phyloP scores from a whole-genome alignment of 257 asterid genomes.

The Verbena officinalis region DNA sequence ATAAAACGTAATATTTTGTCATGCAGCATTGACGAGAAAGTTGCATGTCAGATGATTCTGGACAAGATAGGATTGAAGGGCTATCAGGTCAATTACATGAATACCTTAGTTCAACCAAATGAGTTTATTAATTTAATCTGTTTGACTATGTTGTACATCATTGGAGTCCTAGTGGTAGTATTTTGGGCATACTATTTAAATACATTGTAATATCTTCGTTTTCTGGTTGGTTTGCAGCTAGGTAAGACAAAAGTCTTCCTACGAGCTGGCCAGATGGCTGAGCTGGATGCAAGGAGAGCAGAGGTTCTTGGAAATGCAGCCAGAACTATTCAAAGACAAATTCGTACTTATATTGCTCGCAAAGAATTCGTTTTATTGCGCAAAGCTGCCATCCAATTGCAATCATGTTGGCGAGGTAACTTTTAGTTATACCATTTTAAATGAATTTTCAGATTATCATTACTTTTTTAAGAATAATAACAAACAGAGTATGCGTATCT shows the following conservation, averaged over 20 bases:
- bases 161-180: background rate
- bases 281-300: conserved; percentile 5
- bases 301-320: conserved; percentile 8
- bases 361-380: background rate
- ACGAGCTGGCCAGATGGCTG: conserved; percentile 8
- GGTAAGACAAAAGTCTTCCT: background rate
- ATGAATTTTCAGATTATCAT: background rate
- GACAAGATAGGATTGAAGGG: conserved; percentile 79
- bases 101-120: background rate
- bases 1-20: conserved; percentile 12
- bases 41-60: conserved; percentile 68
- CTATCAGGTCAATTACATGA: conserved; percentile 62
- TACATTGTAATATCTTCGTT: conserved; percentile 6
- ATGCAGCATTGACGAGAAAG: conserved; percentile 72
- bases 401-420: conserved; percentile 7
- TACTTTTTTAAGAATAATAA: conserved; percentile 13
- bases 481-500: background rate
- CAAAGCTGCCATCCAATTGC: conserved; percentile 1
- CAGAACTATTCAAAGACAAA: background rate
- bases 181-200: background rate
- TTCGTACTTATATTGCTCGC: conserved; percentile 3
- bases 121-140: background rate
- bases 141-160: background rate
- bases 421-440: background rate
- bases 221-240: background rate